These are phyloP conservation scores for Gnetum montanum DNA, from an alignment of 75 land plant genomes.

Conservation along the genomic window DNA sequence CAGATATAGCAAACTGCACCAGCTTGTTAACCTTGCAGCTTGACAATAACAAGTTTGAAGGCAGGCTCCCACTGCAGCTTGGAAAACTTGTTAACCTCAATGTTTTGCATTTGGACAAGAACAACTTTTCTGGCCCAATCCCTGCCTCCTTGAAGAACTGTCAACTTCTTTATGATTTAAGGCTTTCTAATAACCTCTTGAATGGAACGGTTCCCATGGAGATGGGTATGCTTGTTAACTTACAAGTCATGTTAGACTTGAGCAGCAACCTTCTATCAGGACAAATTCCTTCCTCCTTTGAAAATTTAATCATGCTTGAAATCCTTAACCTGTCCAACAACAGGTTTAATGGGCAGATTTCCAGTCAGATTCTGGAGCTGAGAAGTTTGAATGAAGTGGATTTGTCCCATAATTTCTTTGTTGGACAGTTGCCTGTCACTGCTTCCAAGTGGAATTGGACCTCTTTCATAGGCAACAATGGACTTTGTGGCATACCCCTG, in stretches of 20 bases:
- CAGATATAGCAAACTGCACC: conserved; percentile 44
- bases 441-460: conserved; percentile 45
- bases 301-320: conserved; percentile 32
- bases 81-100: conserved; percentile 49
- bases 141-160: conserved; percentile 46
- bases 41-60: conserved; percentile 41
- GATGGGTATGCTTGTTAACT: conserved; percentile 38
- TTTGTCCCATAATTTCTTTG: conserved; percentile 50
- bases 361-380: conserved; percentile 41
- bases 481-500: conserved; percentile 61
- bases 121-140: conserved; percentile 48
- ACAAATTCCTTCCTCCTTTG: conserved; percentile 46
- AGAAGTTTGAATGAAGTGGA: conserved; percentile 52
- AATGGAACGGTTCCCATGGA: conserved; percentile 56
- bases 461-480: conserved; percentile 43
- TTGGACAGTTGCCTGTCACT: conserved; percentile 31
- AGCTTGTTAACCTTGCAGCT: conserved; percentile 47
- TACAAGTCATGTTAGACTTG: conserved; percentile 53
- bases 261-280: conserved; percentile 61
- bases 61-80: conserved; percentile 43
- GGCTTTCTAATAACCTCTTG: conserved; percentile 46
- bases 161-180: conserved; percentile 39
- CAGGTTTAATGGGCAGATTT: conserved; percentile 49
- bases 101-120: conserved; percentile 41
- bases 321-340: conserved; percentile 70